Evolutionary conservation across 2,329 filamentous ascomycete genomes (phyloP), one percentile per base, ranked within the genome.

Genomic region (Lachnellula cervina): DNA sequence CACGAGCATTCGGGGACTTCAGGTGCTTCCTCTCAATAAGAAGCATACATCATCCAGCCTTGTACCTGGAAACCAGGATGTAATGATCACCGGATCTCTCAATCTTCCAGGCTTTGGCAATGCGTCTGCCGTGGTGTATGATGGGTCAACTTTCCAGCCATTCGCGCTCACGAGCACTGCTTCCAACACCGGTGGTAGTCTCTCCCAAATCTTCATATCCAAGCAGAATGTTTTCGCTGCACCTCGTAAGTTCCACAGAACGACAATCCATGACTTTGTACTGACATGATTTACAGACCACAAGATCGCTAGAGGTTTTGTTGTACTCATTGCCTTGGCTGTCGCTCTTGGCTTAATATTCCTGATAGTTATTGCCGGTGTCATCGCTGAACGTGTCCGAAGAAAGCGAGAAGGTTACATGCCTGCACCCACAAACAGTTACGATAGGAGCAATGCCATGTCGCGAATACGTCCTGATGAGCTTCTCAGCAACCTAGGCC

Each of bases 41-140:
- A 73, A 82, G 16, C 94, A 97, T 69, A 81, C 76, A 37, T 73
- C 77, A 14, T 84, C 81, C 2, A 73, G 81, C 38, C 75, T 91
- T 6, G 73, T 99, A 16, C 79, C 84, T 51, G 73, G 80, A 17
- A 77, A 84, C 59, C 84, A 94, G 69, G 80, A 84, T 4, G 81
- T 99, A 37, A 80, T 99, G 73, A 76, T 97, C 49, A 90, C 90
- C n/a, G 94, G 94, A 40, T 82, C 87, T 52, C 82, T 99, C 62
- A 80, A 84, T 61, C 78, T 97, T 17, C 83, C 87, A 0, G 75
- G 76, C 49, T 91, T 91, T 68, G 92, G 93, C 56, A 86, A 85
- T 55, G 90, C 88, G 5, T 96, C 93, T 14, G 91, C 90, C 8
- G 93, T 86, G 7, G 76, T 97, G 28, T 99, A 89, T 76, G 90